Base-by-base conservation (phyloP, 148 eudicot species). In the Silene uniflora region DNA sequence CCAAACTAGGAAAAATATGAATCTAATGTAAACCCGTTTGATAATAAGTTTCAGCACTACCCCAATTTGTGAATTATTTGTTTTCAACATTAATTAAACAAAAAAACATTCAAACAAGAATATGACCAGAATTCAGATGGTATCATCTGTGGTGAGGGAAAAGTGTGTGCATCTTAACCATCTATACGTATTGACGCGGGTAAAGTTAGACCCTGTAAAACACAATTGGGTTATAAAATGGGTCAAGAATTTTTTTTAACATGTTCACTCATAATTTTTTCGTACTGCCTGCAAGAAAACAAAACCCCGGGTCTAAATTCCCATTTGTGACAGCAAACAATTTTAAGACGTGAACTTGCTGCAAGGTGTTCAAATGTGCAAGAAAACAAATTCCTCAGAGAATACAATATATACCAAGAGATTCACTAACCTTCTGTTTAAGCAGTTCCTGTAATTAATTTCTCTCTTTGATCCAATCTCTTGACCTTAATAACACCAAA, bases 371-470 rank as follows among this genome's bases (percentile, higher is more conserved):
- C 29, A 25, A 14, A 49, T 27, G 17, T 49, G 19, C 7, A 32
- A 39, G n/a, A 44, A 62, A 60, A 67, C 9, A 6, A 76, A 39
- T 44, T 62, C 49, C 56, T 25, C 8, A 49, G 1, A 47, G 25
- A 75, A 47, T 32, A 27, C 55, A 44, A 23, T 14, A 52, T 52
- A 2, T 16, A 52, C 39, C 9, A 35, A 76, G 39, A 65, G 29
- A 6, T 62, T 52, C 32, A 74, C 85, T 63, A 54, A 89, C 87
- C 86, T 75, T n/a, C 60, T 71, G 59, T 67, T 89, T 87, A 94
- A 75, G 98, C 98, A 83, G 97, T 94, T 82, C 98, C 98, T 9
- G 93, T 94, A 69, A 94, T 88, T 78, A 94, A 79, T 81, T 69
- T 89, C 84, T 94, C 98, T 74, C 88, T 81, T 82, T 91, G 88